phyloP scores from a whole-genome alignment of 768 basidiomycete genomes.

The Termitomyces sp. region DNA sequence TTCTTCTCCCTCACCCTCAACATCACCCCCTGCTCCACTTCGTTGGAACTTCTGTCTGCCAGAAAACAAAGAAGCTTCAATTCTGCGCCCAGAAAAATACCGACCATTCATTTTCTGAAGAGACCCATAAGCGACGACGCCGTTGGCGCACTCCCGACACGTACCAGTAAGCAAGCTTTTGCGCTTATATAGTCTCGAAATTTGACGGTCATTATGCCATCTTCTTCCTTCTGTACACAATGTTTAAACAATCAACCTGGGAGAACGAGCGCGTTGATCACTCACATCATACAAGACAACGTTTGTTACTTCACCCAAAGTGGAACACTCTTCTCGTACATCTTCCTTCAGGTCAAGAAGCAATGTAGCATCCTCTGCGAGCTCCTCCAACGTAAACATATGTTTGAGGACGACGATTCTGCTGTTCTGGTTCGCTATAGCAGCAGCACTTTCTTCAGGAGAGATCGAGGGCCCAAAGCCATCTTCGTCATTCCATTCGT shows the following conservation, averaged over 20 bases:
- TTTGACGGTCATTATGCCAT: conserved; percentile 95
- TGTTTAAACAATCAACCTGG: not conserved
- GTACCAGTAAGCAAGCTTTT: conserved; percentile 82
- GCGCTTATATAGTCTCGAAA: conserved; percentile 92
- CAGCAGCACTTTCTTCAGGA: conserved; percentile 40
- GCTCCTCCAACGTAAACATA: conserved; percentile 87
- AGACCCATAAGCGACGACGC: not conserved
- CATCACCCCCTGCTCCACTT: conserved; percentile 61
- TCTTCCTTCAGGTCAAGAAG: conserved; percentile 94
- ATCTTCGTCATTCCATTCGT: conserved; percentile 93
- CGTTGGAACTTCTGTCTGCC: conserved; percentile 81
- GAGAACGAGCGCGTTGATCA: conserved; percentile 9
- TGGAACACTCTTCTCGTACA: conserved; percentile 88
- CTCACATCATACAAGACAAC: conserved; percentile 92
- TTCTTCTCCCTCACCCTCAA: conserved; percentile 60
- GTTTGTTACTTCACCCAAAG: conserved; percentile 91
- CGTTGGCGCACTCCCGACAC: conserved; percentile 20
- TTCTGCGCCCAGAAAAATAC: conserved; percentile 78
- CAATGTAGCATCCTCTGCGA: conserved; percentile 80
- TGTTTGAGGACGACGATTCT: conserved; percentile 91
- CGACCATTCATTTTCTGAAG: conserved; percentile 89
- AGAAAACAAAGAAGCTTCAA: conserved; percentile 77
- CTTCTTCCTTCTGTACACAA: conserved; percentile 69
- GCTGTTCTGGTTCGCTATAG: conserved; percentile 45
- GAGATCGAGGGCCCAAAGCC: conserved; percentile 75